These are phyloP conservation scores for Syzygium aqueum DNA, from an alignment of 345 rosid species.

Conservation along the genomic window DNA sequence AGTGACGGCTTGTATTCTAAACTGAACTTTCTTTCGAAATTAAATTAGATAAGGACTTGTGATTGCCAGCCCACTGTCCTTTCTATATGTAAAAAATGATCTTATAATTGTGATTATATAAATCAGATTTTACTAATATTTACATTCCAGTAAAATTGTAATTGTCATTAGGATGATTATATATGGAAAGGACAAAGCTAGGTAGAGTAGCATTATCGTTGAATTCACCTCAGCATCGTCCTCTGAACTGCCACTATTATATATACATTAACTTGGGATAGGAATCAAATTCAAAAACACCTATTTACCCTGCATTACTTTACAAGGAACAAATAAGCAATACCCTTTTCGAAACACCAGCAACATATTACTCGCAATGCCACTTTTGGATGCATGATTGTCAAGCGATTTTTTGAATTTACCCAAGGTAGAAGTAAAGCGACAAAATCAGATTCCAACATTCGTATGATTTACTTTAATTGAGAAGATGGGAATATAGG, in stretches of 20 bases:
- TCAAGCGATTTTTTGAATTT: not conserved
- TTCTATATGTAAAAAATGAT: no score
- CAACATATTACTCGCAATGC: rapidly evolving
- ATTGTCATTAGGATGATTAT: no score
- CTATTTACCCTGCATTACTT: not conserved
- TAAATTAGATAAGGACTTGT: no score
- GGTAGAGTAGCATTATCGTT: no score
- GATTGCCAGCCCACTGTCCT: no score
- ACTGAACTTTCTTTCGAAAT: no score
- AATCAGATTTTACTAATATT: no score
- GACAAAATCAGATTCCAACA: not conserved
- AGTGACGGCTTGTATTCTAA: not conserved
- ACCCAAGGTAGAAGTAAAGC: rapidly evolving
- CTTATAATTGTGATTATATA: no score
- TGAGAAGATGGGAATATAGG: not conserved
- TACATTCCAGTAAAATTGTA: no score
- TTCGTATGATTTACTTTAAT: not conserved
- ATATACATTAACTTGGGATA: not conserved
- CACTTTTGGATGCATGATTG: not conserved
- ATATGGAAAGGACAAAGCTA: no score
- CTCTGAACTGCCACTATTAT: not conserved
- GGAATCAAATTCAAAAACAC: not conserved
- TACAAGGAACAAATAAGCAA: not conserved
- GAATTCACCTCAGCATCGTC: not conserved
- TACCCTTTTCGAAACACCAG: no score